These are phyloP conservation scores for Selenicereus undatus DNA, from an alignment of 148 eudicot genomes.

Conservation along the genomic window DNA sequence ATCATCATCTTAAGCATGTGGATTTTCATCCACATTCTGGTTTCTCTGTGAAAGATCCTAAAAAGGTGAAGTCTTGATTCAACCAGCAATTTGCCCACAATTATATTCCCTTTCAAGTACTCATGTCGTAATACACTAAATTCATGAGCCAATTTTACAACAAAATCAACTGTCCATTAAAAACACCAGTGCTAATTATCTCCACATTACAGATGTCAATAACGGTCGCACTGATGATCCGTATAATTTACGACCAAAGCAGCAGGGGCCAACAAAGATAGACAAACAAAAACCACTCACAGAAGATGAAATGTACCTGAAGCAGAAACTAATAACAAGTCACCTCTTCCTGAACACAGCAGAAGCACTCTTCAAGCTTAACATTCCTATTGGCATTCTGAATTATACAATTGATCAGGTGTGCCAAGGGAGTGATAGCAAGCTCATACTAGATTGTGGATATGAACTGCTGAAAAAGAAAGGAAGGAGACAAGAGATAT, in stretches of 20 bases:
- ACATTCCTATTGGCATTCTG: constrained; percentile 56
- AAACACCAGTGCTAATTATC: neutral
- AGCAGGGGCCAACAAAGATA: constrained; percentile 21
- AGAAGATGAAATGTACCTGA: constrained; percentile 60
- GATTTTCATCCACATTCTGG: neutral
- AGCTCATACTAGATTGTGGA: constrained; percentile 50
- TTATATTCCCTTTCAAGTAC: neutral
- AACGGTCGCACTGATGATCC: constrained; percentile 14
- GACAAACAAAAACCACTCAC: constrained; percentile 46
- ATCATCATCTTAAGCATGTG: neutral
- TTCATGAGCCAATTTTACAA: neutral
- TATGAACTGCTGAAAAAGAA: constrained; percentile 74
- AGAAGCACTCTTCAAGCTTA: constrained; percentile 77
- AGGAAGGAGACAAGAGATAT: constrained; percentile 53
- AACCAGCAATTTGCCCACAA: neutral
- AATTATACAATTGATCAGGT: constrained; percentile 45
- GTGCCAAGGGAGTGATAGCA: constrained; percentile 35
- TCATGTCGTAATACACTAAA: neutral
- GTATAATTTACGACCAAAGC: constrained; percentile 18
- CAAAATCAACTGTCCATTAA: neutral
- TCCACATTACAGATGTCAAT: constrained; percentile 32
- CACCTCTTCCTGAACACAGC: constrained; percentile 73
- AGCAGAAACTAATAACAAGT: constrained; percentile 60
- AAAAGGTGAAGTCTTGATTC: neutral
- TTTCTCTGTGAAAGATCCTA: neutral